Base-by-base conservation (phyloP, 345 rosid species). In the Lepidium africanum region DNA sequence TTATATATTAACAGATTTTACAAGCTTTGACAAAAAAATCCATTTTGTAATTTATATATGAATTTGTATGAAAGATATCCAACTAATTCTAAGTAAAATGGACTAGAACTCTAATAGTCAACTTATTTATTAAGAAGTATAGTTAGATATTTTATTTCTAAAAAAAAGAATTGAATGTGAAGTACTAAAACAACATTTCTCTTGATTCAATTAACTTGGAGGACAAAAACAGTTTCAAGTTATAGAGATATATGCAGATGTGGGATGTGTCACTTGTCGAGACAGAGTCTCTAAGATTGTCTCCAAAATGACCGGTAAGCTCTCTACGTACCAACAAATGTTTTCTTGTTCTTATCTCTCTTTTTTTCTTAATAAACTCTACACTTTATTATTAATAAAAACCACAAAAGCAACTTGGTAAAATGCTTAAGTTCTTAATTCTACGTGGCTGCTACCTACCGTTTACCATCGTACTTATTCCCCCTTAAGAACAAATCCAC, bases 271-370 rank as follows among this genome's bases (percentile, higher is more conserved):
- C 53, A 42, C 4, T 60, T 74, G 78, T 61, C 73, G 68, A 61
- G 69, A 74, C 78, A 60, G 78, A 46, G 65, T 67, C 45, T 67
- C 78, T 17, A 38, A 43, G 59, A 68, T 74, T 61, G 52, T 74
- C 51, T 74, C 73, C 69, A 74, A 54, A 46, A 74, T 68, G 78
- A 60, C 73, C 14, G 78, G 78, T 74, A 30, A 67, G 73, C 66
- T 65, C 53, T 65, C 59, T 61, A 48, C 52, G 40, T 27, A 33
- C 38, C 17, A 51, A 15, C 32, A 51, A 21, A 19, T 35, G 11
- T 52, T 51, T 48, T 40, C 47, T 2, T 25, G 27, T 25, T 2
- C 4, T 25, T 25, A 25, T 25, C 27, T 21, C 23, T 21, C 23
- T 21, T 25, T 2, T 2, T 25, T 25, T 25, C 3, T 25, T 2